A percentile compares a stretch with the other conserved stretches of the same genome.
Evolutionary conservation across 2,329 filamentous ascomycete species (phyloP).

Genomic region (Penicillium verrucosum): DNA sequence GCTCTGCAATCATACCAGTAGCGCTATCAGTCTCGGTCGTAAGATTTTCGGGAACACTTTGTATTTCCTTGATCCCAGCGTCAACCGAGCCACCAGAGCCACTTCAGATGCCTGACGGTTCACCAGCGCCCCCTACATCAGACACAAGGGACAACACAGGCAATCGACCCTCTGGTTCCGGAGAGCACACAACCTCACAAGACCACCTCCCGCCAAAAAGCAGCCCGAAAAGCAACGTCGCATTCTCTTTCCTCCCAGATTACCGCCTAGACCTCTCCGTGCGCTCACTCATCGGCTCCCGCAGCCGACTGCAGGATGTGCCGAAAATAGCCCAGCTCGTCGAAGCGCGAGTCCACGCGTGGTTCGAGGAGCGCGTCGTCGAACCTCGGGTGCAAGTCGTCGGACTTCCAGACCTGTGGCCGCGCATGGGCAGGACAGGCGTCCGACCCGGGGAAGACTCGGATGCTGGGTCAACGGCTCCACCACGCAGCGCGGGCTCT

Average conservation of each 20-base stretch:
- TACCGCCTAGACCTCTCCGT: conserved; percentile 65
- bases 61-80: conserved; percentile 84
- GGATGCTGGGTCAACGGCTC: conserved; percentile 33
- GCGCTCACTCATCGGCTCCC: conserved; percentile 61
- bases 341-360: conserved; percentile 61
- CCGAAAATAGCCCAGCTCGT: conserved; percentile 65
- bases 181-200: conserved; percentile 7
- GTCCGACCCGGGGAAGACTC: conserved; percentile 45
- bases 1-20: conserved; percentile 85
- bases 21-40: conserved; percentile 89
- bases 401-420: conserved; percentile 60
- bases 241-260: conserved; percentile 76
- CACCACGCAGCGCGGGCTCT: conserved; percentile 30
- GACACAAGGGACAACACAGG: conserved; percentile 7
- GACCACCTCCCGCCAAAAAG: conserved; percentile 35
- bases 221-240: conserved; percentile 77
- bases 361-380: conserved; percentile 66
- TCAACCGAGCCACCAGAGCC: conserved; percentile 37
- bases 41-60: conserved; percentile 89
- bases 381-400: conserved; percentile 65
- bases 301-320: conserved; percentile 61
- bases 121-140: conserved; percentile 28
- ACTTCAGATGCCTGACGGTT: conserved; percentile 35
- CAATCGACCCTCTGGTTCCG: conserved; percentile 4
- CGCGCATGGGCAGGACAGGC: conserved; percentile 52